phyloP scores from a whole-genome alignment of 768 basidiomycete species.

The Macrolepiota albuminosa region DNA sequence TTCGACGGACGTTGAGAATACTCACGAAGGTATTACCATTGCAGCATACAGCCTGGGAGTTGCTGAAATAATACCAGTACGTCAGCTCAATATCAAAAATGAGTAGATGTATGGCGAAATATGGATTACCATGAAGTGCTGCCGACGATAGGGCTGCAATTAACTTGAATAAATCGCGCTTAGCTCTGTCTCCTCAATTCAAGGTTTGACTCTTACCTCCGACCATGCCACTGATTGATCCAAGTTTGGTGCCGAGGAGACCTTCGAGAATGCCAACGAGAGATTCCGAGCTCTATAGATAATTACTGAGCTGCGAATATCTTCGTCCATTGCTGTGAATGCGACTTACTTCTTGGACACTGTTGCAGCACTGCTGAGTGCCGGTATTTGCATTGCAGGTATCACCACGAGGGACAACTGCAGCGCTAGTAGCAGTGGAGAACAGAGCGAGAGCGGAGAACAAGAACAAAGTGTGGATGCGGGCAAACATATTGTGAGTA shows the following conservation, averaged over 20 bases:
- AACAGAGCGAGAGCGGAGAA: conserved; percentile 11
- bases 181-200: not conserved
- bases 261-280: conserved; percentile 2
- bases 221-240: conserved; percentile 1
- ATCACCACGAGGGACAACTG: conserved; percentile 1
- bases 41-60: conserved; percentile 18
- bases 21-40: conserved; percentile 17
- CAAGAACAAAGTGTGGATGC: conserved; percentile 7
- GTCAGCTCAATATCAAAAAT: not conserved
- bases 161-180: conserved; percentile 2
- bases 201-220: conserved; percentile 6
- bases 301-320: not conserved
- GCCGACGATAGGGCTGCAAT: conserved; percentile 12
- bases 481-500: conserved; percentile 11
- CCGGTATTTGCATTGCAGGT: conserved; percentile 8
- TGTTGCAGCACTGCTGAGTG: conserved; percentile 8
- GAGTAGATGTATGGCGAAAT: not conserved
- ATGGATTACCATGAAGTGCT: conserved; percentile 5
- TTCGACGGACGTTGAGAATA: not conserved
- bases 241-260: conserved; percentile 9
- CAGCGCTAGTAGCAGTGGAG: conserved; percentile 5
- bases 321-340: not conserved
- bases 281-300: conserved; percentile 1
- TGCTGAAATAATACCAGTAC: not conserved
- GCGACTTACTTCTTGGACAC: not conserved